Base-by-base conservation (phyloP, 352 stramenopile species). In the Elongisporangium anandrum region DNA sequence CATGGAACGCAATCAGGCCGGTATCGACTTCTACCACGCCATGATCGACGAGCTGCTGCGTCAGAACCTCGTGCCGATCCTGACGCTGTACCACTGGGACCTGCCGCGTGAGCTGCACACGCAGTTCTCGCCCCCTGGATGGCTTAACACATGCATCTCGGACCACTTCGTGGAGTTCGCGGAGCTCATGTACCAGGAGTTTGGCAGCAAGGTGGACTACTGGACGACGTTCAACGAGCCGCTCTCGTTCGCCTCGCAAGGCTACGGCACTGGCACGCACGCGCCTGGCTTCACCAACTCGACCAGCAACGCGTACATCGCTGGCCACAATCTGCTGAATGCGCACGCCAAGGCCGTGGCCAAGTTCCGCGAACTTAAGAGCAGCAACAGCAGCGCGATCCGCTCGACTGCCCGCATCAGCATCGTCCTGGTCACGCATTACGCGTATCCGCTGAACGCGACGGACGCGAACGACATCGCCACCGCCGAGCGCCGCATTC, bases 191-290 rank as follows among this genome's bases (percentile, higher is more conserved):
- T 97, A 71, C 23, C 94, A 98, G 59, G 77, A 80, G 34, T 98
- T 98, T 71, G 95, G 95, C 19, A 67, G 89, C 59, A 84, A 95
- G 26, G 86, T 98, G 17, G 90, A 96, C 61, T 74, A 79, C 56
- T 98, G 95, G 95, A 87, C 96, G 22, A 98, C 95, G 12, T 85
- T 98, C 57, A 99, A 99, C 65, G 96, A 99, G 69, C 75, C 90
- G 4, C 90, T 81, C 75, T 94, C 73, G 17, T 86, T 95, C 13
- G 54, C 61, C 4, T 59, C 66, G 0, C 50, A 65, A 4, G 75
- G 75, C 23, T 82, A 87, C 50, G 80, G 82, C 52, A 80, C 73
- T 26, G 92, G 91, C 45, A 52, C 50, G n/a, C 67, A 68, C 26
- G 72, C 73, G 3, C 73, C 73, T 1, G 73, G 73, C 12, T 63